phyloP scores from a whole-genome alignment of 2,329 filamentous ascomycete genomes.

The Penicillium sp. region DNA sequence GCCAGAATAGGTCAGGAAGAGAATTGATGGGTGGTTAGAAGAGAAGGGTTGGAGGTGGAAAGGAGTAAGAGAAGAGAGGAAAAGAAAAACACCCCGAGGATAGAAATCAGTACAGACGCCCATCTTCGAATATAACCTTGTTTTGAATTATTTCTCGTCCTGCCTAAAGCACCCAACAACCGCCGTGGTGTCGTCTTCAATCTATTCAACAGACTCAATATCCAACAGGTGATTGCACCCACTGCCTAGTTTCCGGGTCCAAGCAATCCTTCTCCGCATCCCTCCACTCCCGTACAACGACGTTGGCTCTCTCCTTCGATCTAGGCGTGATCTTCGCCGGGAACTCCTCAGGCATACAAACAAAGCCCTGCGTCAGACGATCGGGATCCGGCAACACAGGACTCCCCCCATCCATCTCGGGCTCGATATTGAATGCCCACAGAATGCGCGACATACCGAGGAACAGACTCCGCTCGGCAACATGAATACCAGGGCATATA shows the following conservation, averaged over 20 bases:
- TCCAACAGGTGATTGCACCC: constrained; percentile 9
- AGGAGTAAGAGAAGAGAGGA: too few relatives aligned
- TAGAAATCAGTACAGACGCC: too few relatives aligned
- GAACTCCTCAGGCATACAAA: constrained; percentile 48
- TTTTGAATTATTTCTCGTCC: too few relatives aligned
- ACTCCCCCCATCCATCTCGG: constrained; percentile 32
- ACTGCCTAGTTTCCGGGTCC: constrained; percentile 14
- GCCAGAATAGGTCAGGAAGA: too few relatives aligned
- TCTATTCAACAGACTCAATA: neutral
- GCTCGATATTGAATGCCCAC: constrained; percentile 51
- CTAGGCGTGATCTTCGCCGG: constrained; percentile 39
- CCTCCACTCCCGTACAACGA: constrained; percentile 15
- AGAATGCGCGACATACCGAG: constrained; percentile 52
- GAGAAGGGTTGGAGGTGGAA: too few relatives aligned
- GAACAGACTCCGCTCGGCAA: constrained; percentile 54
- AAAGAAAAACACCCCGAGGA: too few relatives aligned
- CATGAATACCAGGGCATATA: constrained; percentile 60
- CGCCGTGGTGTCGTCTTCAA: neutral
- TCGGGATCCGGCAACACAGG: constrained; percentile 43
- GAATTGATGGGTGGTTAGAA: too few relatives aligned
- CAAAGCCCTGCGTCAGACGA: constrained; percentile 46
- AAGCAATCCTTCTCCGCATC: constrained; percentile 10
- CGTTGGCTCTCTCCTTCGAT: constrained; percentile 31
- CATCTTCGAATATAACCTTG: too few relatives aligned
- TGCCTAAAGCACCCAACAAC: too few relatives aligned